Evolutionary conservation across 2,329 filamentous ascomycete species (phyloP).

Genomic region (Aspergillus ustus): DNA sequence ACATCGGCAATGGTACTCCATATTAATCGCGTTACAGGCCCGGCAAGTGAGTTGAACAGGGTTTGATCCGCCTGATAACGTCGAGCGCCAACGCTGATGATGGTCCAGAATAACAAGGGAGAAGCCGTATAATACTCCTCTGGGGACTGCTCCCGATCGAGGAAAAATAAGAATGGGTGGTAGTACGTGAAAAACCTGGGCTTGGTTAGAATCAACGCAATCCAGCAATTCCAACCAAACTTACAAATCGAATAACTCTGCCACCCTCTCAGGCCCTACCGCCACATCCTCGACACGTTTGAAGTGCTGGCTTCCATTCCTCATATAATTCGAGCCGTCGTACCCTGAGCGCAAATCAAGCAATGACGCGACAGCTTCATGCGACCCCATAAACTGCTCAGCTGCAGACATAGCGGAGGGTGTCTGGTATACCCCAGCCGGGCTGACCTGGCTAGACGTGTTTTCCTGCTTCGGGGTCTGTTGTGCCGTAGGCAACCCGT

Average conservation of each 20-base stretch:
- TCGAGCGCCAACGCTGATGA: slow-evolving; percentile 65
- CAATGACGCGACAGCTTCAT: slow-evolving; percentile 56
- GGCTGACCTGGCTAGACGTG: slow-evolving; percentile 40
- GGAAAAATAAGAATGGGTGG: slow-evolving; percentile 67
- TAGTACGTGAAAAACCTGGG: slow-evolving; percentile 66
- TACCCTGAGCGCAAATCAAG: slow-evolving; percentile 55
- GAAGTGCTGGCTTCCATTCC: slow-evolving; percentile 54
- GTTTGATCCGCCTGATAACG: slow-evolving; percentile 60
- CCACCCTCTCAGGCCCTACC: slow-evolving; percentile 47
- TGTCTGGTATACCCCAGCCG: slow-evolving; percentile 38
- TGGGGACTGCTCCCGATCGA: slow-evolving; percentile 59
- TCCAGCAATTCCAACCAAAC: slow-evolving; percentile 16
- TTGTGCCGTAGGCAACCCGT: slow-evolving; percentile 28
- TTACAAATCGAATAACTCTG: slow-evolving; percentile 52
- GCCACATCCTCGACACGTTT: slow-evolving; percentile 59
- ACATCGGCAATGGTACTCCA: slow-evolving; percentile 66
- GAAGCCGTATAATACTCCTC: slow-evolving; percentile 63
- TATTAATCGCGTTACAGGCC: slow-evolving; percentile 61
- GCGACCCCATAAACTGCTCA: slow-evolving; percentile 51
- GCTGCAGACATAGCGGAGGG: slow-evolving; percentile 43
- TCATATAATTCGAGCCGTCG: slow-evolving; percentile 47
- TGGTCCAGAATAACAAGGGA: slow-evolving; percentile 71
- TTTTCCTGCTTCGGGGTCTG: slow-evolving; percentile 42
- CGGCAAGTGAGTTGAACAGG: slow-evolving; percentile 57
- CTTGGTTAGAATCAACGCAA: slow-evolving; percentile 30